A percentile compares a stretch with the other conserved stretches of the same genome.
Conservation (phyloP, 2,329 filamentous ascomycete species). For the Didymellaceae sp. region DNA sequence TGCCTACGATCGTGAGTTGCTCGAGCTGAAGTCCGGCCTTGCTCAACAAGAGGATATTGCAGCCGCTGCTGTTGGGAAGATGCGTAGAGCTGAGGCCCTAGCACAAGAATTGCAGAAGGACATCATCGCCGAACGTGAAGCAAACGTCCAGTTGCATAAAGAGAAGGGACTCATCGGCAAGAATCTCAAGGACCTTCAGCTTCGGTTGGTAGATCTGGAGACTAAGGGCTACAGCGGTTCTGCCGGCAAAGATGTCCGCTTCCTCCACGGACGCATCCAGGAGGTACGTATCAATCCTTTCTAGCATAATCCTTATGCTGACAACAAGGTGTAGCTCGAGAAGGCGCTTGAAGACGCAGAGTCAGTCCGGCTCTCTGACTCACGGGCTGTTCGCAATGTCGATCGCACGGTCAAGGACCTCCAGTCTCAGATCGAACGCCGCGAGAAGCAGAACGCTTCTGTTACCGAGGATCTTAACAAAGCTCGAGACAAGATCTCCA, state of each 20-base stretch:
- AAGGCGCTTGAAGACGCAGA: conserved; percentile 84
- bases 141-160: conserved; percentile 80
- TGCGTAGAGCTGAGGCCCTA: conserved; percentile 89
- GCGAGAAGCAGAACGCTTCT: conserved; percentile 84
- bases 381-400: conserved; percentile 87
- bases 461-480: conserved; percentile 83
- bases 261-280: conserved; percentile 91
- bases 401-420: conserved; percentile 94
- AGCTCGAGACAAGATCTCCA: conserved; percentile 88
- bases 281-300: conserved; percentile 68
- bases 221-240: conserved; percentile 91
- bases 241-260: conserved; percentile 92
- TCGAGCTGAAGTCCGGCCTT: conserved; percentile 86
- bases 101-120: conserved; percentile 92
- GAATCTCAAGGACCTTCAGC: conserved; percentile 85
- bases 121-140: conserved; percentile 83
- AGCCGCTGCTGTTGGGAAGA: conserved; percentile 91
- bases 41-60: conserved; percentile 95
- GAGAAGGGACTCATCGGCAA: conserved; percentile 92
- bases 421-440: conserved; percentile 88
- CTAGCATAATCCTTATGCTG: conserved; percentile 17
- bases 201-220: conserved; percentile 89
- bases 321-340: conserved; percentile 70
- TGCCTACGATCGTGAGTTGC: conserved; percentile 82
- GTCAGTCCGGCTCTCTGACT: conserved; percentile 76